Conservation (phyloP, 2,329 filamentous ascomycete genomes). For the Fusarium tjaetaba region DNA sequence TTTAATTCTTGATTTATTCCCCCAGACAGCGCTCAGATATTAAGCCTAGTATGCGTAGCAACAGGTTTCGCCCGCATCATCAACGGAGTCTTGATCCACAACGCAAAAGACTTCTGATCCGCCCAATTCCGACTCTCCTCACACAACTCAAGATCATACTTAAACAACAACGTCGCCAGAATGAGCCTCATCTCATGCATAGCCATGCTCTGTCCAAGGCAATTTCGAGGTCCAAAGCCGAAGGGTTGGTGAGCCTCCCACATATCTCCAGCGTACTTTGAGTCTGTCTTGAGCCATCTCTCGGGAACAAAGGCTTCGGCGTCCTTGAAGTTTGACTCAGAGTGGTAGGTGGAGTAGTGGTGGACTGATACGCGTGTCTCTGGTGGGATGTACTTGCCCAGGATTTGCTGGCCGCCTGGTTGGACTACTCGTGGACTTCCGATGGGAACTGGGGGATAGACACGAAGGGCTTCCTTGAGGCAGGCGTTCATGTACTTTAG, state of each 20-base stretch:
- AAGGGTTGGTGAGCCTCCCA: slow-evolving; percentile 15
- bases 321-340: slow-evolving; percentile 9
- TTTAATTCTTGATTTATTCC: neutral
- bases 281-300: slow-evolving; percentile 12
- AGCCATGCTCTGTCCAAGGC: slow-evolving; percentile 10
- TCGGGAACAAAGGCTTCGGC: neutral
- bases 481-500: slow-evolving; percentile 13
- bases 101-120: slow-evolving; percentile 1
- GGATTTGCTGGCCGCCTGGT: neutral
- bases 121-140: neutral
- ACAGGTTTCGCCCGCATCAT: neutral
- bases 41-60: neutral
- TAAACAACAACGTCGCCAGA: neutral
- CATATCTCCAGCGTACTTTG: neutral
- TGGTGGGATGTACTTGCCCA: slow-evolving; percentile 5
- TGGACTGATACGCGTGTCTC: slow-evolving; percentile 1
- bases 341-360: slow-evolving; percentile 16
- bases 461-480: neutral
- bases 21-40: neutral
- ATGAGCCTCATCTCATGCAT: slow-evolving; percentile 26
- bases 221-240: neutral
- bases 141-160: slow-evolving; percentile 9
- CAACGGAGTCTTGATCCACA: slow-evolving; percentile 17
- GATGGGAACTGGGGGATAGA: slow-evolving; percentile 7
- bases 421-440: slow-evolving; percentile 4